phyloP scores from a whole-genome alignment of 2,329 filamentous ascomycete species.

The Xylariaceae sp. region DNA sequence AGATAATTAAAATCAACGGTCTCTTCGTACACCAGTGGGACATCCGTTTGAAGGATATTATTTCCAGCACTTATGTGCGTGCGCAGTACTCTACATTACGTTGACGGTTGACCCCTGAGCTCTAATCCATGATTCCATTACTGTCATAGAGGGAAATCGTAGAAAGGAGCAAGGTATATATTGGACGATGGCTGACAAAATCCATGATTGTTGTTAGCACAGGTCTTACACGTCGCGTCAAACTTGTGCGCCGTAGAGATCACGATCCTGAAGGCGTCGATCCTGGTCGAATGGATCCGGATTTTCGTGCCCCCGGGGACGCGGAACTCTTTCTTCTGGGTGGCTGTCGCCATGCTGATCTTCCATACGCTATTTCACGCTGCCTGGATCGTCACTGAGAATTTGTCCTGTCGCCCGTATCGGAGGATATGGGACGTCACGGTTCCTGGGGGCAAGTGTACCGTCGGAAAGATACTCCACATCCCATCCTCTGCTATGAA shows the following conservation, averaged over 20 bases:
- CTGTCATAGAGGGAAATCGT: not conserved
- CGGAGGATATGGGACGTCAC: conserved; percentile 28
- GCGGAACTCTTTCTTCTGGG: conserved; percentile 25
- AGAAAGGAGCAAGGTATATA: not conserved
- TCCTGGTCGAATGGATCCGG: conserved; percentile 20
- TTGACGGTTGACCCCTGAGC: not conserved
- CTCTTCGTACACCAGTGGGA: conserved; percentile 25
- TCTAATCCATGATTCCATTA: too few relatives aligned
- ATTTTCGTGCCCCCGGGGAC: conserved; percentile 21
- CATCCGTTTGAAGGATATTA: conserved; percentile 14
- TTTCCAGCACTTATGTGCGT: conserved; percentile 13
- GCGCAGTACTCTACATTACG: not conserved
- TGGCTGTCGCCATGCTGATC: conserved; percentile 19
- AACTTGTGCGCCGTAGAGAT: conserved; percentile 12
- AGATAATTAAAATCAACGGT: conserved; percentile 3
- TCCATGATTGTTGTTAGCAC: not conserved
- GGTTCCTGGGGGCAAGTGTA: conserved; percentile 31
- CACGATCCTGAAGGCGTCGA: conserved; percentile 14
- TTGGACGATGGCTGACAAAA: not conserved
- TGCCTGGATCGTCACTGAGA: conserved; percentile 24
- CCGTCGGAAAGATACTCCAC: conserved; percentile 39
- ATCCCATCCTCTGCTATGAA: conserved; percentile 41
- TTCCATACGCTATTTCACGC: conserved; percentile 24
- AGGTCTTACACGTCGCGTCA: conserved; percentile 14
- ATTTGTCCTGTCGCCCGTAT: conserved; percentile 30